These are phyloP conservation scores for Nannochloropsis oceanica DNA, from an alignment of 108 stramenopile genomes.

Conservation along the genomic window DNA sequence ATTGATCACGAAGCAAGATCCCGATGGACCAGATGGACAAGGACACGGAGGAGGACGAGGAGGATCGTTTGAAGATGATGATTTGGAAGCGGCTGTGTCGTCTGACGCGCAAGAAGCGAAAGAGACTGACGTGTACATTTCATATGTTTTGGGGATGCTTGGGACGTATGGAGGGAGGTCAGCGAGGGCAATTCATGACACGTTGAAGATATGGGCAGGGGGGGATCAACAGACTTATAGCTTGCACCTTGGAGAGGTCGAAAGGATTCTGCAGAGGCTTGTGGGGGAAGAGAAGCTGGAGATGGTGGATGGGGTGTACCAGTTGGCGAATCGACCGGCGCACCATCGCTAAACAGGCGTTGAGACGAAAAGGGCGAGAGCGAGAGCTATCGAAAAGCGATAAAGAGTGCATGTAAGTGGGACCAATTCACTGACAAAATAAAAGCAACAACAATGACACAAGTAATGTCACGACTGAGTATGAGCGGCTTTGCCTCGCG, in stretches of 20 bases:
- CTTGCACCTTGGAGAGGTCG: constrained; percentile 10
- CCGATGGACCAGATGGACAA: background rate
- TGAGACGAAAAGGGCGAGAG: too few relatives aligned
- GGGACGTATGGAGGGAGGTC: background rate
- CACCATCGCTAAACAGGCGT: background rate
- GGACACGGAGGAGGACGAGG: background rate
- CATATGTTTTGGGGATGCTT: constrained; percentile 5
- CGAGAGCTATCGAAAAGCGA: too few relatives aligned
- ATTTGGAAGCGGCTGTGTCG: constrained; percentile 16
- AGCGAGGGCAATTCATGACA: constrained; percentile 22
- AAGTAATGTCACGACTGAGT: too few relatives aligned
- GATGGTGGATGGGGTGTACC: constrained; percentile 12
- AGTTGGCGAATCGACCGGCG: constrained; percentile 2
- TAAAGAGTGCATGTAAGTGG: too few relatives aligned
- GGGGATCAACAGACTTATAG: constrained; percentile 4
- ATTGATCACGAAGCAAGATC: background rate
- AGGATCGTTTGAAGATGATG: background rate
- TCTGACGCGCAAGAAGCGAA: constrained; percentile 14
- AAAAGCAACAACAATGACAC: too few relatives aligned
- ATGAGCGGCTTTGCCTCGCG: too few relatives aligned
- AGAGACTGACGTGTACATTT: constrained; percentile 1
- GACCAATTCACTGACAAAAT: too few relatives aligned
- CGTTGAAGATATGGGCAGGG: constrained; percentile 14
- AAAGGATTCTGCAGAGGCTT: constrained; percentile 8
- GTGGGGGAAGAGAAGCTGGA: constrained; percentile 13